Conservation (phyloP, 2,329 filamentous ascomycete species). For the Botrytis aclada region DNA sequence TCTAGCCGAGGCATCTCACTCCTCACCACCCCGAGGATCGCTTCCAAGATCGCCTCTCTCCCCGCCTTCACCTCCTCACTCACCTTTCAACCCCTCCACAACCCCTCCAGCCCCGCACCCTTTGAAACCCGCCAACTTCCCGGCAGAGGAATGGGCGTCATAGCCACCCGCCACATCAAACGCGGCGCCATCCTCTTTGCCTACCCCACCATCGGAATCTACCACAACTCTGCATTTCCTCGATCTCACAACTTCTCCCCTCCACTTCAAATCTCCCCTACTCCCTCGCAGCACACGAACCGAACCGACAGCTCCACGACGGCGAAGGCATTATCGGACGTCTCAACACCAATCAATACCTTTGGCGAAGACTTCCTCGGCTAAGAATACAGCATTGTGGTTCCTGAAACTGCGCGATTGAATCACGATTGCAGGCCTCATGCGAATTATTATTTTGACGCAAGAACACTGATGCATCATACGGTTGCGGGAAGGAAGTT, state of each 20-base stretch:
- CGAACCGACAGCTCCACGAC: neutral
- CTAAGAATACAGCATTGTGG: conserved; percentile 19
- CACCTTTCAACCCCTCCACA: neutral
- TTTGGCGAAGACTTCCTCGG: conserved; percentile 25
- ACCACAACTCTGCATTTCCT: conserved; percentile 24
- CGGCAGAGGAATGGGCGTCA: conserved; percentile 26
- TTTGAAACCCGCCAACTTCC: conserved; percentile 21
- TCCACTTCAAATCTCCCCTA: conserved; percentile 16
- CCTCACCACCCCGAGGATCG: conserved; percentile 30
- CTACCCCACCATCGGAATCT: conserved; percentile 24
- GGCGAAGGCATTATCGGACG: conserved; percentile 23
- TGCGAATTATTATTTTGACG: conserved; percentile 26
- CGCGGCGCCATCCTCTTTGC: conserved; percentile 25
- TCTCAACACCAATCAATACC: conserved; percentile 30
- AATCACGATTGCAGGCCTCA: conserved; percentile 44
- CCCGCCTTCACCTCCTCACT: conserved; percentile 24
- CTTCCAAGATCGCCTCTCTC: conserved; percentile 24
- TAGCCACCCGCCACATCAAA: conserved; percentile 26
- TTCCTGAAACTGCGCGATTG: conserved; percentile 32
- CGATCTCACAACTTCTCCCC: neutral
- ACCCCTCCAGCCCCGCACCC: conserved; percentile 8
- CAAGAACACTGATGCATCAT: conserved; percentile 24
- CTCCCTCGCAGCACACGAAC: conserved; percentile 21
- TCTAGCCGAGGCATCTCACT: conserved; percentile 34
- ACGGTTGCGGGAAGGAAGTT: conserved; percentile 37